Base-by-base conservation (phyloP, 768 basidiomycete genomes). In the Termitomyces eurrhizus region DNA sequence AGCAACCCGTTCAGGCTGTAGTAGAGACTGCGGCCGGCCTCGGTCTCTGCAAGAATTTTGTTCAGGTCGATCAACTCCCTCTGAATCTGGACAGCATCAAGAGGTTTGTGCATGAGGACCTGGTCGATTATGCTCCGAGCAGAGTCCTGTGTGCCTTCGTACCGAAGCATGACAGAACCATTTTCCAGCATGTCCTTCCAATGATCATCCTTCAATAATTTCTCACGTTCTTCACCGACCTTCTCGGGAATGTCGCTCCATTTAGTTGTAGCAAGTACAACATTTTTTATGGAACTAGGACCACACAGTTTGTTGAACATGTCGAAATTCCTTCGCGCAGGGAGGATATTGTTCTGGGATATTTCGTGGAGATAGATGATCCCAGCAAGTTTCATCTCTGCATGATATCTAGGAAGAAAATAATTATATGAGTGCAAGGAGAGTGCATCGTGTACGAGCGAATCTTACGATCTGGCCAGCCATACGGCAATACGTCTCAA, bases 221-320 rank as follows among this genome's bases (percentile, higher is more conserved):
- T 57, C 42, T 65, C 65, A 29, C 65, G 62, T 33, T 56, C 36
- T n/a, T 56, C 51, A n/a, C 57, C 64, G 2, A 65, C 12, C 5
- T 57, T 55, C 14, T 36, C 35, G 24, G 57, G 59, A 29, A 78
- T 74, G 56, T 72, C 71, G n/a, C 69, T 71, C 80, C 81, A 82
- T 74, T 77, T 81, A 16, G 77, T 83, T 54, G 82, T 82, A 42
- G 74, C 75, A 60, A 83, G 73, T 50, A 80, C 71, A 46, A 83
- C 78, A 59, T 81, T 79, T 54, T 73, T 73, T 60, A 80, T 73
- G 4, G 78, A 72, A 37, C 59, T 67, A n/a, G 75, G 71, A 32
- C 82, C 82, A 60, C 81, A 81, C 14, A 83, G 73, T 57, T 80
- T 74, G 32, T 71, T 72, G 67, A 83, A 83, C 67, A 80, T 74